Conservation (phyloP, 2,329 filamentous ascomycete genomes). For the Pseudopithomyces chartarum region DNA sequence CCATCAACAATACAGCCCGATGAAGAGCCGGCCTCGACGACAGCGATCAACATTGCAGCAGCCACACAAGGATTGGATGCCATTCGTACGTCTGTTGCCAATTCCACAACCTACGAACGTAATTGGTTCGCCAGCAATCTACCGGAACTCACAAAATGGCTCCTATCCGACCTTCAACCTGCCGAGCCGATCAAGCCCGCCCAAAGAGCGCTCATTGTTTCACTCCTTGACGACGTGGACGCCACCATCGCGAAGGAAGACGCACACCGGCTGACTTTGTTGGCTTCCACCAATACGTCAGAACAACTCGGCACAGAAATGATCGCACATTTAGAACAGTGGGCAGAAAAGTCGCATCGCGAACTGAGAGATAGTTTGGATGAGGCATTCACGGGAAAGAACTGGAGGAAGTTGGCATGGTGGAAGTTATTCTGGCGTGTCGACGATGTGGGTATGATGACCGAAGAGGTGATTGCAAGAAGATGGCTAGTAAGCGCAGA, state of each 20-base stretch:
- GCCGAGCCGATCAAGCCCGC: slow-evolving; percentile 64
- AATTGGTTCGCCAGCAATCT: slow-evolving; percentile 76
- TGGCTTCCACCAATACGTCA: slow-evolving; percentile 45
- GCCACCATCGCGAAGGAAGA: slow-evolving; percentile 59
- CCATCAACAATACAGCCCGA: slow-evolving; percentile 42
- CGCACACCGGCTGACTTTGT: slow-evolving; percentile 41
- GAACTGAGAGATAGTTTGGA: slow-evolving; percentile 84
- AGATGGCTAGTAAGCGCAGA: slow-evolving; percentile 80
- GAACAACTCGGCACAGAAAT: slow-evolving; percentile 56
- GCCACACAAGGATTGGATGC: slow-evolving; percentile 67
- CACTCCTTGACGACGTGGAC: slow-evolving; percentile 64
- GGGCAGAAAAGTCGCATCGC: slow-evolving; percentile 80
- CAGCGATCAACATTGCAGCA: slow-evolving; percentile 65
- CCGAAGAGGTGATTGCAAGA: slow-evolving; percentile 75
- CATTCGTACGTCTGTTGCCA: slow-evolving; percentile 71
- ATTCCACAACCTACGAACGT: slow-evolving; percentile 73
- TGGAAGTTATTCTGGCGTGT: slow-evolving; percentile 96
- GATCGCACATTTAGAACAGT: slow-evolving; percentile 65
- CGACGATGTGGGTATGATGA: slow-evolving; percentile 86
- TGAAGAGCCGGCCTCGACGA: slow-evolving; percentile 19
- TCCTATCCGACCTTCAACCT: slow-evolving; percentile 49
- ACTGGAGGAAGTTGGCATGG: slow-evolving; percentile 84
- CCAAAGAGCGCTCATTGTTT: slow-evolving; percentile 68
- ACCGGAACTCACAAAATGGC: slow-evolving; percentile 68
- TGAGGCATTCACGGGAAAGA: slow-evolving; percentile 72